A percentile compares a stretch with the other conserved stretches of the same genome.
Conservation (phyloP, 2,329 filamentous ascomycete species). For the Beauveria caledonica region DNA sequence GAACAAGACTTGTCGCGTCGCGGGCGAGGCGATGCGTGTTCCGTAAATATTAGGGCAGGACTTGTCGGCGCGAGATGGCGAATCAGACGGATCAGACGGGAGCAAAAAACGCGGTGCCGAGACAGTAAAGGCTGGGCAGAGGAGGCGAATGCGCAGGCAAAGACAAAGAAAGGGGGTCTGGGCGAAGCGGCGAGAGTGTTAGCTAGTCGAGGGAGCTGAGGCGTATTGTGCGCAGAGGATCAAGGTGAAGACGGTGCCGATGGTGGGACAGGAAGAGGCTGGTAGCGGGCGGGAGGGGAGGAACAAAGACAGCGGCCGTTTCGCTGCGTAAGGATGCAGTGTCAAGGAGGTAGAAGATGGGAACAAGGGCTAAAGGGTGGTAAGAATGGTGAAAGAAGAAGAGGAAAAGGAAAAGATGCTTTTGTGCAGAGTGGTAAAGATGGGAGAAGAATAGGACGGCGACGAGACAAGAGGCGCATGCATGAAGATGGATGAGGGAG, state of each 20-base stretch:
- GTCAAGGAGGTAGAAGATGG: background rate
- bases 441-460: conserved; percentile 7
- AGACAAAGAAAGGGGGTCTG: background rate
- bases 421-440: conserved; percentile 1
- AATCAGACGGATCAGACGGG: background rate
- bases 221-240: background rate
- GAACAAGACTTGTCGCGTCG: background rate
- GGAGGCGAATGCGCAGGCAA: background rate
- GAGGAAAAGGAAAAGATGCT: background rate
- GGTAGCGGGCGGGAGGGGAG: conserved; percentile 5
- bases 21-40: background rate
- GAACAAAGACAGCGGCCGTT: conserved; percentile 8
- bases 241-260: background rate
- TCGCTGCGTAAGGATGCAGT: background rate
- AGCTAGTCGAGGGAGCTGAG: background rate
- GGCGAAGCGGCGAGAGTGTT: background rate
- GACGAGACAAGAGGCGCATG: conserved; percentile 5
- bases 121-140: background rate
- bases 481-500: conserved; percentile 10
- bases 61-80: background rate
- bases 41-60: background rate
- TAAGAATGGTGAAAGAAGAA: background rate
- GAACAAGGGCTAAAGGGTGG: background rate
- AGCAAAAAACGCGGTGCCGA: background rate
- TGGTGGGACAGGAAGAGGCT: conserved; percentile 7